Base-by-base conservation (phyloP, 2,329 filamentous ascomycete genomes). In the Talaromyces sp. region DNA sequence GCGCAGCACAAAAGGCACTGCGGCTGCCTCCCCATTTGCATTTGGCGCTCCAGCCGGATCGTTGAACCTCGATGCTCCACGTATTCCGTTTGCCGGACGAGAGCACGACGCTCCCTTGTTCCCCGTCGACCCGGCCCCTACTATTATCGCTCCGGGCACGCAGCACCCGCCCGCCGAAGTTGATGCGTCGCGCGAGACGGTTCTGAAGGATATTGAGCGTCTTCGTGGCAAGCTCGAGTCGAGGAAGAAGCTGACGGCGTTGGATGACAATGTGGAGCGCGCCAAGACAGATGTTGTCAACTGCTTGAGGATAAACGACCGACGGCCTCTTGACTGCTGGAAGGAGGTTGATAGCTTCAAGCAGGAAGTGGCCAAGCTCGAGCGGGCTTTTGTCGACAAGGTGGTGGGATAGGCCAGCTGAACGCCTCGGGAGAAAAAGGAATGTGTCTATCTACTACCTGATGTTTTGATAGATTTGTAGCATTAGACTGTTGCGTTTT, bases 301-400 rank as follows among this genome's bases (percentile, higher is more conserved):
- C 69, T 98, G 94, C 75, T 81, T 98, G 81, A 83, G 90, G 65
- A 83, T 89, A 71, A 89, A 97, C 76, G 93, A 97, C 78, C 84
- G 92, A 66, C 85, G 92, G 75, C 93, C 94, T 74, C 81, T 97
- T 73, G 91, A 97, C 81, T 98, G 94, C 84, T 97, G 91, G 90
- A 85, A 88, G 77, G 92, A 97, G 84, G 92, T 97, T 28, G 89
- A 96, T 80, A 83, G 82, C 23, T 98, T 98, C 78, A 96, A 93
- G 85, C 84, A 85, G 70, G 91, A 96, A 82, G 93, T 98, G 57
- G 87, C 90, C 68, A 87, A 86, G 79, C 77, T 97, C 77, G 94
- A 97, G 85, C 89, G 87, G 78, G 83, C 83, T 30, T 98, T 96
- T 86, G 91, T 97, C 40, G 89, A 96, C 73, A 91, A 88, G 79